Evolutionary conservation across 2,329 filamentous ascomycete species (phyloP).

Genomic region (Tolypocladium tropicale): DNA sequence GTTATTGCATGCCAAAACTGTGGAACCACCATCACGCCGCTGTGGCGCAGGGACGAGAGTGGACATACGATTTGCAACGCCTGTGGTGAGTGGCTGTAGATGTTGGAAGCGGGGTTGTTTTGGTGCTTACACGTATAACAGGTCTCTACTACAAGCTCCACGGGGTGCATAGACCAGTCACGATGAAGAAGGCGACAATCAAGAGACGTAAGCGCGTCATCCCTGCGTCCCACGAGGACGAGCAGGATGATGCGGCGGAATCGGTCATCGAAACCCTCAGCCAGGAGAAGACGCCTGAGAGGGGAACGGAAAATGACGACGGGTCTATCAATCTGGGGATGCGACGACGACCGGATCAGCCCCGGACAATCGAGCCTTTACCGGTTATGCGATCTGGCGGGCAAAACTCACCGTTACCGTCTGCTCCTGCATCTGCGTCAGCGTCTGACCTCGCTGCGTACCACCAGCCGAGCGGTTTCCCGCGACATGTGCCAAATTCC

Average conservation of each 20-base stretch:
- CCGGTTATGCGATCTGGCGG: conserved; percentile 31
- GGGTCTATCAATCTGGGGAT: conserved; percentile 55
- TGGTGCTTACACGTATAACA: conserved; percentile 23
- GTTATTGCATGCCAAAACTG: conserved; percentile 96
- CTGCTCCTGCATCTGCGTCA: conserved; percentile 25
- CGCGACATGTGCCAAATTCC: conserved; percentile 27
- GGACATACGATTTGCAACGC: conserved; percentile 98
- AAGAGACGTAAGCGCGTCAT: conserved; percentile 93
- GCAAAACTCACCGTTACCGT: conserved; percentile 32
- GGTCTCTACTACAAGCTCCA: conserved; percentile 95
- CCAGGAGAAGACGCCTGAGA: conserved; percentile 30
- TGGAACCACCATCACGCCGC: conserved; percentile 86
- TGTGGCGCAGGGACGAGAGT: conserved; percentile 89
- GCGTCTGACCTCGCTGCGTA: conserved; percentile 40
- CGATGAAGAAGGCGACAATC: conserved; percentile 99
- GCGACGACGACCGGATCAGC: conserved; percentile 35
- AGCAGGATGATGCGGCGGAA: conserved; percentile 38
- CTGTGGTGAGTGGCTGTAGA: conserved; percentile 56
- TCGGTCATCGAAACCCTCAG: conserved; percentile 28
- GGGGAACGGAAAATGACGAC: conserved; percentile 50
- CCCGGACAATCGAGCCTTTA: conserved; percentile 37
- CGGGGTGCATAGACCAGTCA: conserved; percentile 81
- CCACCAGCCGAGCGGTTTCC: conserved; percentile 32
- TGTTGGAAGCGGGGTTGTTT: background rate
- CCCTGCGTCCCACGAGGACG: conserved; percentile 53